Percentiles rank a stretch among this genome's conserved stretches.
Evolutionary conservation across 1,284 basidiomycete genomes (phyloP).

Genomic region (Apiotrichum gracile): DNA sequence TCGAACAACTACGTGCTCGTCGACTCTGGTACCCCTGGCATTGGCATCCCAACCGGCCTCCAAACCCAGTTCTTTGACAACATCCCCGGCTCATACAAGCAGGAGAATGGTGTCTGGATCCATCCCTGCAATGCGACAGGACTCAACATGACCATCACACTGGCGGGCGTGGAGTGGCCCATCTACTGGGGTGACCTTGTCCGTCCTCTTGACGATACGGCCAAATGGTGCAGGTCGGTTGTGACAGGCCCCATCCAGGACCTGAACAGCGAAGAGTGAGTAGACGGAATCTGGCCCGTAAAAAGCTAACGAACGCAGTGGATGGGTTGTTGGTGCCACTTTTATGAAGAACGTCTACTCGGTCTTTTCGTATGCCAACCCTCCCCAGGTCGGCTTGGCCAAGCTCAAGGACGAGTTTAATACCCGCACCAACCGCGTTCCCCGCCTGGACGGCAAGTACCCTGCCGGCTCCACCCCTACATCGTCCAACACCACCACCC

Average conservation of each 20-base stretch:
- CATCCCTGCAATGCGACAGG: not conserved
- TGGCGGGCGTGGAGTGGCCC: conserved; percentile 41
- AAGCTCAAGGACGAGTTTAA: not conserved
- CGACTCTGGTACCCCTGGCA: not conserved
- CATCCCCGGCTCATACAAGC: not conserved
- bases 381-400: conserved; percentile 18
- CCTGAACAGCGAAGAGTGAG: no score
- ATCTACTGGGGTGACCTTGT: not conserved
- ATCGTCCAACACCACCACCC: no score
- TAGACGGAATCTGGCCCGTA: no score
- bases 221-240: not conserved
- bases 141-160: conserved; percentile 57
- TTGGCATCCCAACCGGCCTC: not conserved
- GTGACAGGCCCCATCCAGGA: not conserved
- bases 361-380: conserved; percentile 1
- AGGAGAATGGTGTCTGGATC: not conserved
- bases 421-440: not conserved
- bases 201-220: not conserved
- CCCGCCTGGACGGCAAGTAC: not conserved
- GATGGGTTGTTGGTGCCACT: conserved; percentile 9
- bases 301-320: no score
- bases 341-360: conserved; percentile 18
- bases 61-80: not conserved
- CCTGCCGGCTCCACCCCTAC: no score
- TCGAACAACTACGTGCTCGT: not conserved